These are phyloP conservation scores for Phytopythium ostracodes DNA, from an alignment of 352 stramenopile species.

Conservation along the genomic window DNA sequence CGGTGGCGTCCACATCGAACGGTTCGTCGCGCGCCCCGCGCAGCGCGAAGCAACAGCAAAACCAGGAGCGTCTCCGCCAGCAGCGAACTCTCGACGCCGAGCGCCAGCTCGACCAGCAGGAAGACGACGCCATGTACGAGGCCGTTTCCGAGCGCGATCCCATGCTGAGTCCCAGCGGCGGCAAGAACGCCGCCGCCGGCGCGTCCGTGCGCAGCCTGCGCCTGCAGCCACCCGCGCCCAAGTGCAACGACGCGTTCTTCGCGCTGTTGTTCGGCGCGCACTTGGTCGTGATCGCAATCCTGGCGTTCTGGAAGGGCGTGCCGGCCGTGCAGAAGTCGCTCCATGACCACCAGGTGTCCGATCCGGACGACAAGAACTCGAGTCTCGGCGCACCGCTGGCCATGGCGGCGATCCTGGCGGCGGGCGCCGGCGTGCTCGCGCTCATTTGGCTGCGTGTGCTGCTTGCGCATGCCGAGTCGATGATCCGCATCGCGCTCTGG, in stretches of 20 bases:
- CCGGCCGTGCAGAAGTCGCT: conserved; percentile 40
- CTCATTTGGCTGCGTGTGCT: conserved; percentile 75
- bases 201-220: conserved; percentile 57
- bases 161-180: conserved; percentile 58
- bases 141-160: conserved; percentile 65
- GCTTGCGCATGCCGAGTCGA: conserved; percentile 64
- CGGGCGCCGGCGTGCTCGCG: conserved; percentile 48
- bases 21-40: background rate
- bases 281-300: conserved; percentile 46
- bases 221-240: conserved; percentile 42
- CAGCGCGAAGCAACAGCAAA: background rate
- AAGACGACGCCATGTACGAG: conserved; percentile 61
- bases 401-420: conserved; percentile 47
- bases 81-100: background rate
- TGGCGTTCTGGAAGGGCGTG: conserved; percentile 71
- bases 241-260: conserved; percentile 76
- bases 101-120: background rate
- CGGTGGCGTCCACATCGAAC: background rate
- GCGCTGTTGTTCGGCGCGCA: conserved; percentile 67
- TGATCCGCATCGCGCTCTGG: conserved; percentile 82
- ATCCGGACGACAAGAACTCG: conserved; percentile 18
- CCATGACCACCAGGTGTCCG: conserved; percentile 10
- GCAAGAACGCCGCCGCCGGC: conserved; percentile 19
- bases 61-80: background rate
- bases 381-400: conserved; percentile 43